Base-by-base conservation (phyloP, 176 grass and related monocot genomes). In the Coix lacrymajobi region DNA sequence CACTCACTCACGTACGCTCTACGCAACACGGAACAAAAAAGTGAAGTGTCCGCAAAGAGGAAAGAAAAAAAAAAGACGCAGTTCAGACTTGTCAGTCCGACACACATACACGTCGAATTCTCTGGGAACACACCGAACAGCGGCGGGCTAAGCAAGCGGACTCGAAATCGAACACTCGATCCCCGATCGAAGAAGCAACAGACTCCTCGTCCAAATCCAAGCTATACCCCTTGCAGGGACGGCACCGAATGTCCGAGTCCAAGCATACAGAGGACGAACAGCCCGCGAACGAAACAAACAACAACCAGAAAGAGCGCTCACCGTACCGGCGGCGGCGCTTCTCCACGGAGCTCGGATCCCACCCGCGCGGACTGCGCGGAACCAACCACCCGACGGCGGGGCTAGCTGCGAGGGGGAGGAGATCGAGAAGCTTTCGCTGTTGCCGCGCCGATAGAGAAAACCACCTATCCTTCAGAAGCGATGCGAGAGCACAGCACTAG, bases 11-110 rank as follows among this genome's bases (percentile, higher is more conserved):
- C 66, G 83, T 82, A 82, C 1, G 71, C 54, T 77, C 78, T 30
- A 89, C 63, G 83, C 83, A 32, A 90, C 74, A 68, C 73, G 73
- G 46, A 36, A 41, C 37, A 48, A 82, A 82, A 90, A 8, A 73
- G 84, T 87, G 79, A 87, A 60, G 68, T 79, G 32, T 16, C 79
- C 48, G 83, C 83, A 80, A 89, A 71, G 39, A 34, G 26, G 36
- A 64, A 60, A 26, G 52, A 4, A n/a, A 26, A 38, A 71, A 54
- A 68, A 28, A 39, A 30, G 14, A 10, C n/a, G n/a, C 14, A 81
- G 66, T 60, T 69, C 48, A 72, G 78, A 82, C 73, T 26, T 38
- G 11, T 39, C 69, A 66, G 29, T 57, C 24, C 57, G 17, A 31
- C 43, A 67, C 38, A 36, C 26, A 48, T 3, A 57, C 8, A 57